Evolutionary conservation across 352 stramenopile genomes (phyloP).

Genomic region (Globisporangium uncinulatum): DNA sequence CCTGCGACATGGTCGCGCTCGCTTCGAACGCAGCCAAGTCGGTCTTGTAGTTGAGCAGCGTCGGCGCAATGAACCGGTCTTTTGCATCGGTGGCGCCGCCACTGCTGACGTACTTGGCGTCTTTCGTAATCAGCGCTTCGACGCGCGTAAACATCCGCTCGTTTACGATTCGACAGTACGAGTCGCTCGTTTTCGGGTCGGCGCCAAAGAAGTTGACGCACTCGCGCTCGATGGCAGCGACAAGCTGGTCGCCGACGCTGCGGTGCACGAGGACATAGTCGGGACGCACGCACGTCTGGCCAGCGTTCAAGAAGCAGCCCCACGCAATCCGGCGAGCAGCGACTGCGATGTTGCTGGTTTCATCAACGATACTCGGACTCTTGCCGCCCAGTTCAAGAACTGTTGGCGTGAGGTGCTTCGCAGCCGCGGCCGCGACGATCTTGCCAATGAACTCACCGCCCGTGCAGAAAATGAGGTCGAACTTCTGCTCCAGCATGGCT

Average conservation of each 20-base stretch:
- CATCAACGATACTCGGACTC: slow-evolving; percentile 79
- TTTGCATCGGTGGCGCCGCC: slow-evolving; percentile 56
- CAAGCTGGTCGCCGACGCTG: slow-evolving; percentile 54
- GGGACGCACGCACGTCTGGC: slow-evolving; percentile 93
- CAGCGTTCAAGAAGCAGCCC: slow-evolving; percentile 85
- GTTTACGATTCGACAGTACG: slow-evolving; percentile 37
- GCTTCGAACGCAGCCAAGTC: slow-evolving; percentile 38
- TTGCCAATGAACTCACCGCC: slow-evolving; percentile 69
- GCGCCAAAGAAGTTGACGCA: slow-evolving; percentile 48
- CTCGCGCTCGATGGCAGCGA: slow-evolving; percentile 31
- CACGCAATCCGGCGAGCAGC: slow-evolving; percentile 44
- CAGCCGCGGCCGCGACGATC: slow-evolving; percentile 86
- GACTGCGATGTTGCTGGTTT: slow-evolving; percentile 46
- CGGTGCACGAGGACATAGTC: slow-evolving; percentile 91
- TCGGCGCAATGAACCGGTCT: slow-evolving; percentile 82
- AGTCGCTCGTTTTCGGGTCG: slow-evolving; percentile 39
- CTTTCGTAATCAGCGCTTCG: slow-evolving; percentile 44
- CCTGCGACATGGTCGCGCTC: slow-evolving; percentile 83
- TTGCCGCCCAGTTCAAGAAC: slow-evolving; percentile 95
- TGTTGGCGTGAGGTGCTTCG: slow-evolving; percentile 91
- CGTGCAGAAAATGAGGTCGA: slow-evolving; percentile 39
- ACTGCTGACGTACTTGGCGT: slow-evolving; percentile 46
- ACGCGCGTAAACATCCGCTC: slow-evolving; percentile 9
- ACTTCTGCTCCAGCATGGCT: slow-evolving; percentile 63
- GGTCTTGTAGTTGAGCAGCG: slow-evolving; percentile 85